These are phyloP conservation scores for Leishmania aethiopica DNA, from an alignment of 208 protist genomes.

Conservation along the genomic window DNA sequence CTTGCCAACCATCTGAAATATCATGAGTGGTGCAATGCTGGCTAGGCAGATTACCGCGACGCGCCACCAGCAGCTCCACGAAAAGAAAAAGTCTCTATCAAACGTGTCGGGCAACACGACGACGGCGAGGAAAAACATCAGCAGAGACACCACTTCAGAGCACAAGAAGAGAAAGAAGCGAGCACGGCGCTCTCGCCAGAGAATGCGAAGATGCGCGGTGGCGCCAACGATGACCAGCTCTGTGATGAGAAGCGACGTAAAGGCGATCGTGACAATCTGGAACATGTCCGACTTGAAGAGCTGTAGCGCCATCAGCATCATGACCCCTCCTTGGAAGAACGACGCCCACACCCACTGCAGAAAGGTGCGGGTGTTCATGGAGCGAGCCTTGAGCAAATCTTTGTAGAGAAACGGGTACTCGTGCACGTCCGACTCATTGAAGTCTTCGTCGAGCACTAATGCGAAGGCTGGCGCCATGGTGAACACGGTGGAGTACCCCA, in stretches of 20 bases:
- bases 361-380: constrained; percentile 86
- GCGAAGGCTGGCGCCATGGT: constrained; percentile 98
- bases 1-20: constrained; percentile 49
- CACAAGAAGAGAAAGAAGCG: constrained; percentile 89
- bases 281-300: constrained; percentile 96
- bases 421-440: constrained; percentile 91
- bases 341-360: constrained; percentile 87
- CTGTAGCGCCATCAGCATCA: constrained; percentile 95
- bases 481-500: constrained; percentile 98
- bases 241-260: constrained; percentile 97
- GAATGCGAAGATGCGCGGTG: constrained; percentile 92
- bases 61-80: constrained; percentile 89
- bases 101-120: constrained; percentile 93
- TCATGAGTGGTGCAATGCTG: constrained; percentile 65
- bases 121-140: constrained; percentile 92
- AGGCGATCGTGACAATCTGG: constrained; percentile 97
- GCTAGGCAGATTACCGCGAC: constrained; percentile 80
- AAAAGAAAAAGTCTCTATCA: constrained; percentile 94
- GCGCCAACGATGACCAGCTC: constrained; percentile 96
- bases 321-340: constrained; percentile 93
- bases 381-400: constrained; percentile 96
- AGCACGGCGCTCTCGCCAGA: constrained; percentile 63
- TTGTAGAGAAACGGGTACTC: constrained; percentile 98
- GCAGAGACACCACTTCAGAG: constrained; percentile 88
- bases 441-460: constrained; percentile 97